Evolutionary conservation across 2,329 filamentous ascomycete species (phyloP), one percentile per base, ranked within the genome.

Genomic region (Nothopassalora personata): DNA sequence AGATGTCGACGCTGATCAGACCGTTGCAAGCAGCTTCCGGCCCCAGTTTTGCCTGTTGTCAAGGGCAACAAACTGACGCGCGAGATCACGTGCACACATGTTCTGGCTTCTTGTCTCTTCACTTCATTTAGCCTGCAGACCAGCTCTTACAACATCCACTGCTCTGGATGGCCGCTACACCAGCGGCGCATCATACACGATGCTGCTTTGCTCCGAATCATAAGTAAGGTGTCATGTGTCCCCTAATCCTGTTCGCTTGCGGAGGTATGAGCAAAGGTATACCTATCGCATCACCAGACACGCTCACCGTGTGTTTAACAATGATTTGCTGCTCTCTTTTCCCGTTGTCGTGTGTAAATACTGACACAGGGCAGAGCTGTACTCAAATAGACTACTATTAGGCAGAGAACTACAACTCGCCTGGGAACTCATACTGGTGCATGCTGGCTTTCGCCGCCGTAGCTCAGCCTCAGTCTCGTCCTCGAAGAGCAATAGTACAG

Each of bases 351-450:
- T n/a, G n/a, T n/a, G n/a, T n/a, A n/a, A n/a, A n/a, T n/a, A n/a
- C n/a, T n/a, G n/a, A 23, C 23, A 23, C 23, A 23, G 23, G 23
- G 3, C 23, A 23, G 11, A 4, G 31, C 2, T 34, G 11, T 5
- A 34, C 31, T 34, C 31, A 34, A 4, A 34, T 58, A 89, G 31
- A 34, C 31, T 34, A 34, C 11, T 34, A 88, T 73, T 83, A 91
- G 75, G 87, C 88, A 0, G 89, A 92, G 74, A 91, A 92, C 71
- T 92, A 92, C 75, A 92, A 92, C 73, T 90, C 87, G 9, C 88
- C 89, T 0, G 86, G 86, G 11, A 77, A 75, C 1, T 76, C 88
- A 23, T 23, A 23, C 2, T 92, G 89, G 89, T 88, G 87, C 54
- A 91, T 89, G 74, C 77, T 91, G 23, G 84, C 87, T 1, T 92